Percentiles rank a stretch among this genome's conserved stretches.
Evolutionary conservation across 305 asterid genomes (phyloP).

Genomic region (Andrographis paniculata): DNA sequence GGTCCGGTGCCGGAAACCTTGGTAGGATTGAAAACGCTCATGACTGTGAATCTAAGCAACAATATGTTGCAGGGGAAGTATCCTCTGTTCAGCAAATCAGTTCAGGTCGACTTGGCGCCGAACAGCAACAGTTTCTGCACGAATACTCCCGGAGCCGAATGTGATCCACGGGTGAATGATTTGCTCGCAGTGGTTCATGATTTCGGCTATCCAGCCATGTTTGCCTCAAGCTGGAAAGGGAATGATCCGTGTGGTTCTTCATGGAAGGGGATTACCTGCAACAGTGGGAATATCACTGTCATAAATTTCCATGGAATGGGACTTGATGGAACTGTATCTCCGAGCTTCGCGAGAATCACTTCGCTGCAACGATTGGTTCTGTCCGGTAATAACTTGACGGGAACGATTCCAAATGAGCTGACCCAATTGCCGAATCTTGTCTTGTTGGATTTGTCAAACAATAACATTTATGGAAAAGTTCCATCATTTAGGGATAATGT

Average conservation of each 20-base stretch:
- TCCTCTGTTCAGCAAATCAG: conserved; percentile 42
- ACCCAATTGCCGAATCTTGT: conserved; percentile 40
- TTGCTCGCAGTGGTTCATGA: conserved; percentile 48
- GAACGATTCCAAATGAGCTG: conserved; percentile 62
- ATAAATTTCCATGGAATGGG: conserved; percentile 56
- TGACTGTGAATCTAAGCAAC: conserved; percentile 52
- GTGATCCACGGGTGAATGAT: conserved; percentile 43
- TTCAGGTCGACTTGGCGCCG: conserved; percentile 29
- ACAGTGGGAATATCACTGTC: conserved; percentile 38
- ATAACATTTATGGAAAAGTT: conserved; percentile 52
- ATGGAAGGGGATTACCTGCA: conserved; percentile 72
- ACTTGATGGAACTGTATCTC: conserved; percentile 61
- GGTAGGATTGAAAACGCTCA: conserved; percentile 30
- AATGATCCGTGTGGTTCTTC: conserved; percentile 51
- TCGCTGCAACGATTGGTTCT: conserved; percentile 54
- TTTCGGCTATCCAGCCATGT: conserved; percentile 45
- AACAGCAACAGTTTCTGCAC: conserved; percentile 56
- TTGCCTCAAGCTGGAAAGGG: conserved; percentile 60
- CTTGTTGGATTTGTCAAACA: conserved; percentile 54
- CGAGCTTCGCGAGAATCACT: conserved; percentile 33
- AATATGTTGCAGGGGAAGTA: conserved; percentile 68
- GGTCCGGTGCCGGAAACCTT: conserved; percentile 73
- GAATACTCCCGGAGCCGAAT: conserved; percentile 37
- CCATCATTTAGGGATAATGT: conserved; percentile 45
- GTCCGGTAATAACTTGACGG: conserved; percentile 47